Evolutionary conservation across 257 asterid genomes (phyloP), one percentile per base, ranked within the genome.

Genomic region (Perilla frutescens): DNA sequence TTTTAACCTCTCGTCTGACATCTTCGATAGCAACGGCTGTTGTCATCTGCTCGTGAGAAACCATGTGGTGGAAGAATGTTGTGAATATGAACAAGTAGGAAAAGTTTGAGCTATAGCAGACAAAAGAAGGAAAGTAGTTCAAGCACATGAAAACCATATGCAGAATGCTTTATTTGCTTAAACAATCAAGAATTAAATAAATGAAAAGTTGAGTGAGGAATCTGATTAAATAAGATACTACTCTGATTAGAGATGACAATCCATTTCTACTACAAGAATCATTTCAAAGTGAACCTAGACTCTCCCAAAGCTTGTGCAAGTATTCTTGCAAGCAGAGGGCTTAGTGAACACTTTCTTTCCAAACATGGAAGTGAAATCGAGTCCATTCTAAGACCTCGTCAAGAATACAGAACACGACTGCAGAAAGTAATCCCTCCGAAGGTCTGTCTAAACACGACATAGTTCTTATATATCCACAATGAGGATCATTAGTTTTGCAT

Each of bases 1-100:
- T 87, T 68, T 84, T 86, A 72, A 89, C 83, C 83, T 89, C 96
- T 76, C 93, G 77, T 57, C 91, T 81, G 29, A 86, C 89, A 50
- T 87, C 91, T 85, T 89, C 96, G 66, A 89, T 76, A 47, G 91
- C 85, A 64, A 89, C 76, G 62, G 89, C 77, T 6, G 93, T 89
- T 31, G 89, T 87, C 90, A 89, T 79, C 96, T 89, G 83, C 41
- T 13, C 70, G 72, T 63, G 61, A 20, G 53, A 32, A 76, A 39
- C 26, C 45, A 76, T 45, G 60, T 57, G 14, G 45, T 20, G 26
- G 26, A 65, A 40, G 12, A 31, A 70, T 13, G 43, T 6, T 34
- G 4, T 14, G 11, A 37, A 45, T 32, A 29, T 62, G 32, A 40
- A 32, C 54, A 43, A 13, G 3, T 10, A 43, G 51, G 11, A 6